A percentile compares a stretch with the other conserved stretches of the same genome.
These are phyloP conservation scores for Cadophora luteo-olivacea DNA, from an alignment of 2,329 filamentous ascomycete genomes.

Conservation along the genomic window DNA sequence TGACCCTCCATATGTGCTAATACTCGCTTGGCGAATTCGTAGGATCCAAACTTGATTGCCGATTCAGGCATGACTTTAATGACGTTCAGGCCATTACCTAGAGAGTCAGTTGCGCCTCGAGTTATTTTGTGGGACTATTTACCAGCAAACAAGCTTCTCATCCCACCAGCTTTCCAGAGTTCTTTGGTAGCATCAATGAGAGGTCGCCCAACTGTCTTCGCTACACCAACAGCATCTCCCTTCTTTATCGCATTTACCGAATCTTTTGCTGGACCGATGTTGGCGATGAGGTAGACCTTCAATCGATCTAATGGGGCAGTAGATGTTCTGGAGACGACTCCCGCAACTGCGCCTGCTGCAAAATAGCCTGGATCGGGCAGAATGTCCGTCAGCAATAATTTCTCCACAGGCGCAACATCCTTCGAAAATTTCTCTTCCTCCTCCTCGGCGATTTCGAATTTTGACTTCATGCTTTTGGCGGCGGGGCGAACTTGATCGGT, in stretches of 20 bases:
- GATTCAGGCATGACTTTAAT: slow-evolving; percentile 99
- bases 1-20: slow-evolving; percentile 90
- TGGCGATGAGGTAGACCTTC: slow-evolving; percentile 96
- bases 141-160: slow-evolving; percentile 94
- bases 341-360: slow-evolving; percentile 90
- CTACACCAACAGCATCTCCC: slow-evolving; percentile 69
- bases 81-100: slow-evolving; percentile 95
- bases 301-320: slow-evolving; percentile 96
- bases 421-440: slow-evolving; percentile 26
- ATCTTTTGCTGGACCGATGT: slow-evolving; percentile 69
- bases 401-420: slow-evolving; percentile 30
- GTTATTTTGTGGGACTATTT: slow-evolving; percentile 45
- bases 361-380: slow-evolving; percentile 93
- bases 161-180: slow-evolving; percentile 83
- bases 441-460: slow-evolving; percentile 15
- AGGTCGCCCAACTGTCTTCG: slow-evolving; percentile 71
- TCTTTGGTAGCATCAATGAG: slow-evolving; percentile 76
- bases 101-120: slow-evolving; percentile 25
- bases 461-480: slow-evolving; percentile 7
- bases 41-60: slow-evolving; percentile 97
- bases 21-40: slow-evolving; percentile 90
- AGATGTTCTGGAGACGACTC: slow-evolving; percentile 91
- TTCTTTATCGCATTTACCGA: slow-evolving; percentile 71
- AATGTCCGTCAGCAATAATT: slow-evolving; percentile 43
- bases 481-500: slow-evolving; percentile 24